These are phyloP conservation scores for Gossypium davidsonii DNA, from an alignment of 441 rosid genomes.

Conservation along the genomic window DNA sequence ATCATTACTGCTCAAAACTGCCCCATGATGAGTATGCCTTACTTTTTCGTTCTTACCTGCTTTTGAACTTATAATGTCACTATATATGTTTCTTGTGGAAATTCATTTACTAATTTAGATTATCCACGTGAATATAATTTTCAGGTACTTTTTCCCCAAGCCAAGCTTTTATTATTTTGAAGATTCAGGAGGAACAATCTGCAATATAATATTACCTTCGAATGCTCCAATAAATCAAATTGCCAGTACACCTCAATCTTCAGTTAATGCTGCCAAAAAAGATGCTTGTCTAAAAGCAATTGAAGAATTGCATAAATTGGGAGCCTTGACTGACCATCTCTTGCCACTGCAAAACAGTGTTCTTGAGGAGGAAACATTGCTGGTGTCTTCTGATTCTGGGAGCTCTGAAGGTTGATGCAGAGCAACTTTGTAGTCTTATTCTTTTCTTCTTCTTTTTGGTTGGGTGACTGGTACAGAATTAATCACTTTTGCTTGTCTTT, in stretches of 20 bases:
- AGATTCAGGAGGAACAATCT: conserved; percentile 66
- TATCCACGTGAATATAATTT: conserved; percentile 17
- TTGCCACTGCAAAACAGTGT: conserved; percentile 44
- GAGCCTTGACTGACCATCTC: conserved; percentile 66
- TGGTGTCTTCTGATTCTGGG: conserved; percentile 32
- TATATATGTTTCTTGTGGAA: conserved; percentile 7
- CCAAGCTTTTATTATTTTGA: conserved; percentile 70
- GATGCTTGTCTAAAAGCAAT: conserved; percentile 84
- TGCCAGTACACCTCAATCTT: conserved; percentile 50
- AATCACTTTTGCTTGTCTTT: not conserved
- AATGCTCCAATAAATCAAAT: conserved; percentile 75
- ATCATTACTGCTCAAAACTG: conserved; percentile 81
- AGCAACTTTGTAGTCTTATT: conserved; percentile 12
- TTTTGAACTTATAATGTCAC: conserved; percentile 13
- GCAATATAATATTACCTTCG: conserved; percentile 67
- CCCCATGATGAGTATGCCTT: conserved; percentile 87
- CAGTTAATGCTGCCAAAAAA: conserved; percentile 75
- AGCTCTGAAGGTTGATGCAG: conserved; percentile 47
- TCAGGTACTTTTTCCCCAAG: conserved; percentile 81
- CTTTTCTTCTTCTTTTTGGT: conserved; percentile 1
- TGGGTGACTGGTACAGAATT: not conserved
- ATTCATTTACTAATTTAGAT: conserved; percentile 1
- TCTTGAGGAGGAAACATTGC: conserved; percentile 34
- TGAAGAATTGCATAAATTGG: conserved; percentile 71
- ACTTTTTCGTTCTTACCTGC: conserved; percentile 15